These are phyloP conservation scores for Discostella stelligera DNA, from an alignment of 352 stramenopile species.

Conservation along the genomic window DNA sequence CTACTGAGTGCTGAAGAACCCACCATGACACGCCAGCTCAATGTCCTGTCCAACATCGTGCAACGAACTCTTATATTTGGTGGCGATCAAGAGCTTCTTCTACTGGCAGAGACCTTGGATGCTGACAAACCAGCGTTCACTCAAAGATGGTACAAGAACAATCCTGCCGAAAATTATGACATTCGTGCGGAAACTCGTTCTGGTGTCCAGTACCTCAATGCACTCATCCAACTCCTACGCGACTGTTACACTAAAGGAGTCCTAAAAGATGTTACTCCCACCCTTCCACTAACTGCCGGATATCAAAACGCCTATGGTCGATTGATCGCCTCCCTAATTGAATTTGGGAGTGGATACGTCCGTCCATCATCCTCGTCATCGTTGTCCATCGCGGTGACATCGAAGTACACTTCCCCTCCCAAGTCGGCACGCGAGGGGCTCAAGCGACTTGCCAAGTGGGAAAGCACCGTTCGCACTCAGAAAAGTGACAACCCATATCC, in stretches of 20 bases:
- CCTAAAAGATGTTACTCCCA: conserved; percentile 59
- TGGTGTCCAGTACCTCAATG: conserved; percentile 78
- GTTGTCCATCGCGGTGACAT: conserved; percentile 38
- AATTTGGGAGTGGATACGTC: conserved; percentile 79
- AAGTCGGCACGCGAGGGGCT: conserved; percentile 72
- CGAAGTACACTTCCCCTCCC: conserved; percentile 52
- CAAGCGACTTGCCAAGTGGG: conserved; percentile 76
- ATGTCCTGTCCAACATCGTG: conserved; percentile 80
- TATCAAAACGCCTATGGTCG: conserved; percentile 78
- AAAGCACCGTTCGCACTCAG: conserved; percentile 60
- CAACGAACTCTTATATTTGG: conserved; percentile 76
- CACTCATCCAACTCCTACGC: conserved; percentile 64
- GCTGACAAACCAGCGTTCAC: conserved; percentile 74
- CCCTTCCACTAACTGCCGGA: conserved; percentile 58
- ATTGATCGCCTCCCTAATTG: conserved; percentile 64
- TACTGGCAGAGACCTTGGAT: conserved; percentile 80
- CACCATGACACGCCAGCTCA: conserved; percentile 79
- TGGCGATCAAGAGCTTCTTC: conserved; percentile 76
- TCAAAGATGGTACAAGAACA: conserved; percentile 73
- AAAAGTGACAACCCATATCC: conserved; percentile 50
- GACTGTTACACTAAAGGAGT: conserved; percentile 70
- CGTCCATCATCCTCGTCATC: conserved; percentile 44
- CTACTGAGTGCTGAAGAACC: conserved; percentile 74
- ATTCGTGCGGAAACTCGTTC: conserved; percentile 57
- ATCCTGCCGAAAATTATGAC: conserved; percentile 25